Conservation (phyloP, 345 rosid species). For the Gossypium thurberi region DNA sequence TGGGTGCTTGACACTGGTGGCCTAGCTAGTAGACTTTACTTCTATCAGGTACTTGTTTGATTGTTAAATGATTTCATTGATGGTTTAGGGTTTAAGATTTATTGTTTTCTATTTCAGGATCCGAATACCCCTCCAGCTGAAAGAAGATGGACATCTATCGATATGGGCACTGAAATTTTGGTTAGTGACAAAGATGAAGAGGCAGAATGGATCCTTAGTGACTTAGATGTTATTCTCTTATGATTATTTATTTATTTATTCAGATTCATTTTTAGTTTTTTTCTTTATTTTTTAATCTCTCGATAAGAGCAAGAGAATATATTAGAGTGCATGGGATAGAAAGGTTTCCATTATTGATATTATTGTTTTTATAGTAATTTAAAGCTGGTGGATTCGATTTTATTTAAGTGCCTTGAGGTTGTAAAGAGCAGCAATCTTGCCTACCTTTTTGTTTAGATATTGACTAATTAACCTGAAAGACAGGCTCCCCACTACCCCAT, state of each 20-base stretch:
- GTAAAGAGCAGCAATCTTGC: too few relatives aligned
- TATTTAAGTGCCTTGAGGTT: too few relatives aligned
- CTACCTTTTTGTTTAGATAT: too few relatives aligned
- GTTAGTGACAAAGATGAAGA: slow-evolving; percentile 33
- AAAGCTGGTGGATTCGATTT: too few relatives aligned
- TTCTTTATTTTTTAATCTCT: too few relatives aligned
- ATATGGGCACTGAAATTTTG: slow-evolving; percentile 59
- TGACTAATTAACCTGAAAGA: too few relatives aligned
- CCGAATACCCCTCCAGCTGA: slow-evolving; percentile 50
- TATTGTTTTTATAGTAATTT: too few relatives aligned
- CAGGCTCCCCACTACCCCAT: too few relatives aligned
- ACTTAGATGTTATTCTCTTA: slow-evolving; percentile 44
- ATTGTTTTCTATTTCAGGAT: slow-evolving; percentile 35
- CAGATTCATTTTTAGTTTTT: not conserved
- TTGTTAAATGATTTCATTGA: not conserved
- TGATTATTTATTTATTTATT: slow-evolving; percentile 3
- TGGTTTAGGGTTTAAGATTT: not conserved
- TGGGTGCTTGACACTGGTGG: slow-evolving; percentile 75
- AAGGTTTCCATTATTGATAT: too few relatives aligned
- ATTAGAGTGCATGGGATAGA: too few relatives aligned
- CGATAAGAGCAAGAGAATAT: too few relatives aligned
- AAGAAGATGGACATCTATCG: slow-evolving; percentile 66
- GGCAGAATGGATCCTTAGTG: slow-evolving; percentile 58
- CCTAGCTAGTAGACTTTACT: slow-evolving; percentile 56
- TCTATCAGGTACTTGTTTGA: slow-evolving; percentile 42